phyloP scores from a whole-genome alignment of 495 filamentous ascomycete species.

The Evernia prunastri region DNA sequence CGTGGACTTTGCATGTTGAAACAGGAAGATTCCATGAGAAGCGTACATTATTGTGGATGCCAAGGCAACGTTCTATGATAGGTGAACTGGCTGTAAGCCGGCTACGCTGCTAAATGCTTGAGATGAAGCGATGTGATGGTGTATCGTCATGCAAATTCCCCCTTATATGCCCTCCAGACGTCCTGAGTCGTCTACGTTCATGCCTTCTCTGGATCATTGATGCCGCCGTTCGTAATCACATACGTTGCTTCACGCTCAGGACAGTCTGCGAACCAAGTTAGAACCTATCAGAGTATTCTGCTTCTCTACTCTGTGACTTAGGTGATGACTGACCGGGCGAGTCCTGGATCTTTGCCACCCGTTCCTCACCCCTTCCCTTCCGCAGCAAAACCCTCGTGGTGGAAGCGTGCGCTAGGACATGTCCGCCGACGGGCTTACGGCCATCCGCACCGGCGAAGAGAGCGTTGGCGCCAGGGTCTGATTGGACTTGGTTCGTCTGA shows the following conservation, averaged over 20 bases:
- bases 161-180: not conserved
- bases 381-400: slow-evolving; percentile 66
- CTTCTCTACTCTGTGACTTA: not conserved
- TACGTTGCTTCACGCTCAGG: slow-evolving; percentile 74
- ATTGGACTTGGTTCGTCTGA: slow-evolving; percentile 76
- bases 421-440: slow-evolving; percentile 67
- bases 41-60: not conserved
- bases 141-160: not conserved
- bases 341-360: slow-evolving; percentile 74
- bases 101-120: slow-evolving; percentile 1
- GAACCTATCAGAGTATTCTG: not conserved
- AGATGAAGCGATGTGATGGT: slow-evolving; percentile 10
- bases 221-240: slow-evolving; percentile 71
- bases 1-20: not conserved
- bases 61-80: not conserved
- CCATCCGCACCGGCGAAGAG: slow-evolving; percentile 76
- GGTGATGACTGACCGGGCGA: slow-evolving; percentile 51
- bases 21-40: not conserved
- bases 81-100: not conserved
- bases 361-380: slow-evolving; percentile 72
- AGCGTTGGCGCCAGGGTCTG: slow-evolving; percentile 71
- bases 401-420: slow-evolving; percentile 74
- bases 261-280: slow-evolving; percentile 45
- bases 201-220: slow-evolving; percentile 63
- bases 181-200: not conserved